phyloP scores from a whole-genome alignment of 495 filamentous ascomycete genomes.

The Geopyxis carbonaria region DNA sequence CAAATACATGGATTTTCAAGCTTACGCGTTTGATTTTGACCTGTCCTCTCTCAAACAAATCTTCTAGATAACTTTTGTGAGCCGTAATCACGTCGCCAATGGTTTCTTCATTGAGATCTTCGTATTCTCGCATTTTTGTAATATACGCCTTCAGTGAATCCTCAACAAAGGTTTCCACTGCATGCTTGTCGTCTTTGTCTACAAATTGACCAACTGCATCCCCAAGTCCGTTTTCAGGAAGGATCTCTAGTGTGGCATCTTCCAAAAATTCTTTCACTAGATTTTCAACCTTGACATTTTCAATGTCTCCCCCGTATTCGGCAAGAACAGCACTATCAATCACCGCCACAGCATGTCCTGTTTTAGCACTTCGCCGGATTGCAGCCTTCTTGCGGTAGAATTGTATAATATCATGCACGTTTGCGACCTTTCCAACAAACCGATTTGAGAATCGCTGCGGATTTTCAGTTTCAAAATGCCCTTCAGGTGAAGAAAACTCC shows the following conservation, averaged over 20 bases:
- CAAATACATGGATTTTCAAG: too few species aligned
- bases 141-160: conserved; percentile 62
- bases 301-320: conserved; percentile 32
- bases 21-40: conserved; percentile 36
- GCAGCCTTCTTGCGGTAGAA: conserved; percentile 72
- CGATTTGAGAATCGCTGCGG: conserved; percentile 93
- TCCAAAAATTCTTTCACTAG: conserved; percentile 72
- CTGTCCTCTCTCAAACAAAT: conserved; percentile 50
- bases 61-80: conserved; percentile 51
- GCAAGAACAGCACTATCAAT: conserved; percentile 39
- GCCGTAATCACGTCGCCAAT: conserved; percentile 55
- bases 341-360: conserved; percentile 32
- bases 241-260: conserved; percentile 70
- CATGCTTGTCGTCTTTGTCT: conserved; percentile 86
- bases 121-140: conserved; percentile 52
- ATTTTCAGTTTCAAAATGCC: conserved; percentile 80
- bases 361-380: conserved; percentile 26
- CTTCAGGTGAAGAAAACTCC: conserved; percentile 75
- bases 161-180: conserved; percentile 74
- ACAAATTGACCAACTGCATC: conserved; percentile 90
- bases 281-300: conserved; percentile 71
- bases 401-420: conserved; percentile 82
- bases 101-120: conserved; percentile 47
- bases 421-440: conserved; percentile 78
- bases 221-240: conserved; percentile 78